phyloP scores from a whole-genome alignment of 164 flowering plant species.

The Saururus chinensis region DNA sequence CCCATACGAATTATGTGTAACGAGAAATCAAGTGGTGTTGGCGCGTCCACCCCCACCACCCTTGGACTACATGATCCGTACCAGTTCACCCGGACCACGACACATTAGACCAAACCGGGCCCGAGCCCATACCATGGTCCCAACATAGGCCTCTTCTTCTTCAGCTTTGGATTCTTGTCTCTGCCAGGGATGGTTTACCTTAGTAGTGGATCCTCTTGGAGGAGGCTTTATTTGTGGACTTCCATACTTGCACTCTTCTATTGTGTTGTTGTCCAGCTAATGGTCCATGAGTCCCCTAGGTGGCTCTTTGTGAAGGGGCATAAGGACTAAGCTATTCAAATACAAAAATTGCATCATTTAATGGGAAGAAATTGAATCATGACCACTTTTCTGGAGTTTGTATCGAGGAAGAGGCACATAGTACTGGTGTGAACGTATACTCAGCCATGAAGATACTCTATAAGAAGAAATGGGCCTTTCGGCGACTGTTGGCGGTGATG shows the following conservation, averaged over 20 bases:
- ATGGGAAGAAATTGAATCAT: not conserved
- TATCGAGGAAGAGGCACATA: constrained; percentile 4
- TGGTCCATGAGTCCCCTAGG: constrained; percentile 52
- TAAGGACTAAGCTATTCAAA: constrained; percentile 26
- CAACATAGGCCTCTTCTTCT: constrained; percentile 48
- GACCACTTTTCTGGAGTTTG: not conserved
- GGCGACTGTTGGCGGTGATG: constrained; percentile 32
- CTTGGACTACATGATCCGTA: no score
- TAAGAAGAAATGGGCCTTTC: constrained; percentile 35
- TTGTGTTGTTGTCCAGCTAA: constrained; percentile 20
- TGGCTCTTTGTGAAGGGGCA: constrained; percentile 37
- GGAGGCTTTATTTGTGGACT: constrained; percentile 38
- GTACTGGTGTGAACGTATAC: constrained; percentile 11
- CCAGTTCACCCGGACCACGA: no score
- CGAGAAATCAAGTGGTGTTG: no score
- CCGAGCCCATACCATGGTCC: no score
- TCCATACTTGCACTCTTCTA: constrained; percentile 36
- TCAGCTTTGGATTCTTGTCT: constrained; percentile 58
- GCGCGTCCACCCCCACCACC: no score
- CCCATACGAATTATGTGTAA: no score
- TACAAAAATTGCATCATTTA: constrained; percentile 1
- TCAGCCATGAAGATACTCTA: constrained; percentile 34
- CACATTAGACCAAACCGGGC: no score
- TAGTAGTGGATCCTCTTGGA: constrained; percentile 33
- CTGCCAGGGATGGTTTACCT: constrained; percentile 47